Conservation (phyloP, 176 grass and related monocot species). For the Rhynchospora breviuscula region DNA sequence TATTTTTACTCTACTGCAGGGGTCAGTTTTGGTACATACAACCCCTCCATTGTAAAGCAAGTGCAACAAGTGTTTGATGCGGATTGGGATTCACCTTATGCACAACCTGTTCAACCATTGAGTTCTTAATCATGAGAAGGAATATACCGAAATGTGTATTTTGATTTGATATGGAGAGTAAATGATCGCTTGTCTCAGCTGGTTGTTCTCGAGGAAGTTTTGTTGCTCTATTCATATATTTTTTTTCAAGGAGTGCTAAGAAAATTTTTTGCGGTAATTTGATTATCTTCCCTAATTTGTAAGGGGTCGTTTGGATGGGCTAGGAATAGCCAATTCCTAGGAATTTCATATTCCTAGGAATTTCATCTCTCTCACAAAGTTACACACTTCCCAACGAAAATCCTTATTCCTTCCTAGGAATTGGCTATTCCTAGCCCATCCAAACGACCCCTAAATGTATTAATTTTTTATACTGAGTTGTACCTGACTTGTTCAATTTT, state of each 20-base stretch:
- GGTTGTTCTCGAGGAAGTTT: background rate
- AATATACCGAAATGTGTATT: background rate
- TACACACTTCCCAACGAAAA: too few species aligned
- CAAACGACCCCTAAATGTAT: too few species aligned
- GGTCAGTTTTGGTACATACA: constrained; percentile 79
- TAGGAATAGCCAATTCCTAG: too few species aligned
- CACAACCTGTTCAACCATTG: constrained; percentile 44
- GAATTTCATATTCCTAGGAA: too few species aligned
- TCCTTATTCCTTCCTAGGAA: too few species aligned
- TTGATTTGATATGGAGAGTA: too few species aligned
- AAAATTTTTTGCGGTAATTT: background rate
- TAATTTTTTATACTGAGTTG: too few species aligned
- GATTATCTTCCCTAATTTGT: background rate
- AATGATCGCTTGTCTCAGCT: background rate
- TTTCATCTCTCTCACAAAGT: too few species aligned
- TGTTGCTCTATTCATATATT: background rate
- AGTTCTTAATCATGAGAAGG: background rate
- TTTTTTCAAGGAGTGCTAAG: background rate
- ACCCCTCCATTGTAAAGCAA: constrained; percentile 50
- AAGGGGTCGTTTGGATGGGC: too few species aligned
- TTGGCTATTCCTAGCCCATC: too few species aligned
- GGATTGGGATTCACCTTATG: constrained; percentile 77
- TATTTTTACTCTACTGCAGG: constrained; percentile 89
- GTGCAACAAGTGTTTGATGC: constrained; percentile 74
- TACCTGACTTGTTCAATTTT: too few species aligned